Evolutionary conservation across 305 asterid species (phyloP).

Genomic region (Solanum chacoense): DNA sequence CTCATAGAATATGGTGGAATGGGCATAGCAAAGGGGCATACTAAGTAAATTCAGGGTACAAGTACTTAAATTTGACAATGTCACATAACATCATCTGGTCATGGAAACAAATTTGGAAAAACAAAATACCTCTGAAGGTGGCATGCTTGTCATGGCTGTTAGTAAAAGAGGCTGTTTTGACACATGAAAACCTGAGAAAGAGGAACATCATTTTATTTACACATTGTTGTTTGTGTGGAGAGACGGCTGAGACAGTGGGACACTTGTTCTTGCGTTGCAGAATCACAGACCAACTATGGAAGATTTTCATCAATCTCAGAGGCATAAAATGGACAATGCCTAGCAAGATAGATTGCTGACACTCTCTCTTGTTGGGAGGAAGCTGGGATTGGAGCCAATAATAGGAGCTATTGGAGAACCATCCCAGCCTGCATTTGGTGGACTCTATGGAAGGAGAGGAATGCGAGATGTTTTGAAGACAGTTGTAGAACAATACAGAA

Average conservation of each 20-base stretch:
- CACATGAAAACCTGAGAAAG: background rate
- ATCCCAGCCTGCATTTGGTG: background rate
- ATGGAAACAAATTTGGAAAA: background rate
- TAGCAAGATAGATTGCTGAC: background rate
- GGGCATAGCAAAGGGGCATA: background rate
- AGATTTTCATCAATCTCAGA: background rate
- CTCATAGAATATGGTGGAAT: background rate
- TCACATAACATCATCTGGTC: background rate
- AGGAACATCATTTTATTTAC: background rate
- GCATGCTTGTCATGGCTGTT: background rate
- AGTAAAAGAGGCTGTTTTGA: background rate
- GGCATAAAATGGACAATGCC: background rate
- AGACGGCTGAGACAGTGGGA: background rate
- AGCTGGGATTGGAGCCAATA: background rate
- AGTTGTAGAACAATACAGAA: background rate
- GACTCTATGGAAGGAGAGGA: background rate
- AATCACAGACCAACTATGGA: background rate
- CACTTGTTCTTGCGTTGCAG: background rate
- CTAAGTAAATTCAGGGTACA: background rate
- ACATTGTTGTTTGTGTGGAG: background rate
- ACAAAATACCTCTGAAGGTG: background rate
- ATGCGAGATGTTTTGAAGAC: background rate
- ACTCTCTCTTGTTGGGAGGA: background rate
- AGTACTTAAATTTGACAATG: background rate
- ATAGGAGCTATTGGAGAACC: background rate